Evolutionary conservation across 2,329 filamentous ascomycete genomes (phyloP), one percentile per base, ranked within the genome.

Genomic region (Aspergillus eucalypticola): DNA sequence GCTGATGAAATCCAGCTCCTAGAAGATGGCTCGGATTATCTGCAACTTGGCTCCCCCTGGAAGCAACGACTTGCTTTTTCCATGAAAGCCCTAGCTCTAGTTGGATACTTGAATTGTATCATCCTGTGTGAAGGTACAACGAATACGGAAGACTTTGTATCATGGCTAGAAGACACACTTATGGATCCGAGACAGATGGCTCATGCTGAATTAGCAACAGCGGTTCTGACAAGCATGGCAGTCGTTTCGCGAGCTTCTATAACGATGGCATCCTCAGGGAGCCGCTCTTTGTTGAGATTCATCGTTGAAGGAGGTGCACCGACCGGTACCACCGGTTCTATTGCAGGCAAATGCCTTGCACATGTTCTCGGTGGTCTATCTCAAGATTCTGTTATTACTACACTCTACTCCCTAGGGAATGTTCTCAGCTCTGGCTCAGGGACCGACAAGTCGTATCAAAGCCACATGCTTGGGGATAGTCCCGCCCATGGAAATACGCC

Each of bases 401-500:
- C 93, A 1, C 81, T 99, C 8, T 99, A 99, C 77, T 95, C 92
- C 0, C 83, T 99, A n/a, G 95, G 95, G 19, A 99, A 99, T 72
- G 90, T 96, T 3, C 82, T 99, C 13, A 97, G 92, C 67, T 88
- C 92, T 5, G 87, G 85, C 50, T 82, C 83, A 6, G 78, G 77
- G 17, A 70, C 79, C 35, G 84, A 86, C 29, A 81, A 81, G 56
- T 61, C 66, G 25, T 69, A 74, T 60, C 75, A 75, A 58, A 63
- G 74, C 65, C 63, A 71, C 67, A 44, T 64, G 11, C 49, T 68
- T 17, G 68, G 67, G 5, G 72, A 72, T 48, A 64, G 56, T 85
- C 59, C 78, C 81, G 44, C 80, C 77, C 48, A 78, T 83, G 58
- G 73, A 63, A 56, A 80, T 81, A 32, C 86, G 78, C 78, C 68